phyloP scores from a whole-genome alignment of 1,284 basidiomycete species.

The Ceratobasidium theobromae region DNA sequence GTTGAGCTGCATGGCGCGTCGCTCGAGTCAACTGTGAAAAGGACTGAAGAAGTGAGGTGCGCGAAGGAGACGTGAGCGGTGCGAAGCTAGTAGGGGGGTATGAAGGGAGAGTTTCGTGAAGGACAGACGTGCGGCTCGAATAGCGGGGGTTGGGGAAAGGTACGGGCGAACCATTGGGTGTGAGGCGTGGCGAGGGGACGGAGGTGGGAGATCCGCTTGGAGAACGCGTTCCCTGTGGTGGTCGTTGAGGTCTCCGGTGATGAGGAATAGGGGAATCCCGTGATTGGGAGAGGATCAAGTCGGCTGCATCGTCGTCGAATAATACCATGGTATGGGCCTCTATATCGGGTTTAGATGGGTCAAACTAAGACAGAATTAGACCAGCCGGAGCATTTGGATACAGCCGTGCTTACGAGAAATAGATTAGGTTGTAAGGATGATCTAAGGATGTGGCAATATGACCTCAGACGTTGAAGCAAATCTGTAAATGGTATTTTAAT shows the following conservation, averaged over 20 bases:
- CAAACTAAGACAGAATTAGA: constrained; percentile 41
- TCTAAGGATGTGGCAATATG: constrained; percentile 73
- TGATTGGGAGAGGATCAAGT: constrained; percentile 75
- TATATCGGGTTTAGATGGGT: constrained; percentile 86
- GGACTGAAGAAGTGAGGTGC: constrained; percentile 75
- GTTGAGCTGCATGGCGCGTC: constrained; percentile 85
- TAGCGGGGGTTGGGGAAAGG: constrained; percentile 48
- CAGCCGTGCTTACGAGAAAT: constrained; percentile 63
- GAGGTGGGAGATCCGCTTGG: constrained; percentile 46
- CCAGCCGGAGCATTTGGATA: no score
- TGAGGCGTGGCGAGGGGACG: constrained; percentile 36
- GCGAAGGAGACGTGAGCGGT: constrained; percentile 57
- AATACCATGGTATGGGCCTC: constrained; percentile 83
- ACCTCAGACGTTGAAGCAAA: constrained; percentile 67
- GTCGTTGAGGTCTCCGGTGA: constrained; percentile 66
- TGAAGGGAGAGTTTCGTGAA: constrained; percentile 60
- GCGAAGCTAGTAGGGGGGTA: constrained; percentile 51
- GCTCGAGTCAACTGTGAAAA: constrained; percentile 89
- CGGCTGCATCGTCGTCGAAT: constrained; percentile 78
- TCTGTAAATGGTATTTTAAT: constrained; percentile 46
- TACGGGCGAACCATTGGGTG: constrained; percentile 17
- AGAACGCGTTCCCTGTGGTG: constrained; percentile 38
- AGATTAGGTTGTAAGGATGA: constrained; percentile 78
- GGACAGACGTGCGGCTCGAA: constrained; percentile 60
- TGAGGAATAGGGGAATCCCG: constrained; percentile 78